Percentiles rank a stretch among this genome's conserved stretches.
Evolutionary conservation across 2,329 filamentous ascomycete genomes (phyloP).

Genomic region (Nemania sp.): DNA sequence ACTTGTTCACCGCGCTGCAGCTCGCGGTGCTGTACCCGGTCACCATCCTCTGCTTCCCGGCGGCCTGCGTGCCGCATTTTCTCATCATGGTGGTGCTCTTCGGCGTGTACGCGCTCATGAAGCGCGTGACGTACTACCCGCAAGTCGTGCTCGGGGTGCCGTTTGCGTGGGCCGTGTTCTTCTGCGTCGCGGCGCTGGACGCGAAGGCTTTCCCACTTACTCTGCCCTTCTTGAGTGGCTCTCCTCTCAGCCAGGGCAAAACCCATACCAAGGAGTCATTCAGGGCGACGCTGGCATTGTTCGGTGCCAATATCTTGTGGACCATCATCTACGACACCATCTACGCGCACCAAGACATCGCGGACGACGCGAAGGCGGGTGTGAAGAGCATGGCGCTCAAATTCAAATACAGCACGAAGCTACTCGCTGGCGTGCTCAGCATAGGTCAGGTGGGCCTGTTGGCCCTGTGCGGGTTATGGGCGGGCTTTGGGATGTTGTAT

Average conservation of each 20-base stretch:
- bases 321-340: constrained; percentile 29
- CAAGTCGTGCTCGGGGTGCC: constrained; percentile 55
- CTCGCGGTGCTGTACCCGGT: constrained; percentile 38
- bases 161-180: constrained; percentile 55
- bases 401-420: constrained; percentile 24
- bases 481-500: constrained; percentile 5
- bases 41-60: constrained; percentile 37
- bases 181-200: constrained; percentile 51
- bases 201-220: constrained; percentile 38
- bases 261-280: not conserved
- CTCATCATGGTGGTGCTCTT: constrained; percentile 47
- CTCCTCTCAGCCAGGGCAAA: not conserved
- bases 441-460: constrained; percentile 1
- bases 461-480: constrained; percentile 4
- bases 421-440: not conserved
- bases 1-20: constrained; percentile 50
- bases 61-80: constrained; percentile 12
- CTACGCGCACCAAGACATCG: constrained; percentile 31
- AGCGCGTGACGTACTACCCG: constrained; percentile 57
- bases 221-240: not conserved
- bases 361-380: constrained; percentile 28
- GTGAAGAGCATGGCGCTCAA: constrained; percentile 30
- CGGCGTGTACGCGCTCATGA: constrained; percentile 54
- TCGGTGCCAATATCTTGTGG: constrained; percentile 27
- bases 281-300: constrained; percentile 15